Evolutionary conservation across 208 protist species (phyloP), one percentile per base, ranked within the genome.

Genomic region (Porcisia deanei): DNA sequence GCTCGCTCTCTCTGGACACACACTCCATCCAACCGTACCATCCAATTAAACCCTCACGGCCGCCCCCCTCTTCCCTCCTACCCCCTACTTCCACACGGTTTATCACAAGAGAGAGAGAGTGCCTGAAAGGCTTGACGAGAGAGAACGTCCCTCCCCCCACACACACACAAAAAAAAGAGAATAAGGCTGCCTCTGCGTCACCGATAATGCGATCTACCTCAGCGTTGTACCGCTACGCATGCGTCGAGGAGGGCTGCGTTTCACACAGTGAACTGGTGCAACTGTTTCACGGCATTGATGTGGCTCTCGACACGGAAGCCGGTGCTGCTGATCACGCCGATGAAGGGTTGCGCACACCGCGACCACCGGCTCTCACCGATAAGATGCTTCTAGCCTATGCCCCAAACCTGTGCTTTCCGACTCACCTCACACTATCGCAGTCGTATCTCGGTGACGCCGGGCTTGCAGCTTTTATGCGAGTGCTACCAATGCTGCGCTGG

Each of bases 371-470:
- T 8, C 20, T 76, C 43, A 52, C 76, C 20, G 41, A 43, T 1
- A n/a, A 37, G 14, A 54, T 73, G 52, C 64, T 81, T 5, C 55
- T 81, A 8, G 34, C 63, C 71, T 75, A 72, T 60, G 9, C 41
- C 52, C 76, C 76, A 8, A 60, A 34, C 47, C 71, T 81, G 22
- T 82, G 79, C n/a, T 88, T 82, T 57, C 85, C 88, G 0, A 81
- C 77, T 12, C 66, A 76, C 64, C 64, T 91, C 9, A 86, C 88
- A 9, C 79, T 96, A 45, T 67, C 80, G 25, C 8, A 70, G 20
- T 94, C 91, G 53, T 90, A 93, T 47, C 84, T 96, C 25, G 89
- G 91, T 47, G 91, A 96, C 63, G 81, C 86, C 5, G 91, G 89
- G 9, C 76, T 85, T 12, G 91, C 91, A 0, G 91, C 89, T 1